Base-by-base conservation (phyloP, 2,329 filamentous ascomycete genomes). In the Verticillium nubilum region DNA sequence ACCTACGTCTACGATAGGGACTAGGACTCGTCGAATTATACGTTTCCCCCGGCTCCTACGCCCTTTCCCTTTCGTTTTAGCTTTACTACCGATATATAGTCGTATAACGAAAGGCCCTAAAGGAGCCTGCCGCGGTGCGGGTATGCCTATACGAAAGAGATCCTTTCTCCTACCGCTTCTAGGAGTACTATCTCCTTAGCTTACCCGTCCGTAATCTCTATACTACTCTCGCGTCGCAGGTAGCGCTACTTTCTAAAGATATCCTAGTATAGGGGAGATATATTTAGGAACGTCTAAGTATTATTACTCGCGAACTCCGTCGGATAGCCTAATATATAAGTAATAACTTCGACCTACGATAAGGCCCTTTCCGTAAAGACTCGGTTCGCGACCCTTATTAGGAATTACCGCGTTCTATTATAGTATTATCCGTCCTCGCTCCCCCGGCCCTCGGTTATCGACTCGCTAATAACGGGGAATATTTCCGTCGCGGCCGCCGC, bases 301-400 rank as follows among this genome's bases (percentile, higher is more conserved):
- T 25, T 13, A 15, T n/a, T 47, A 19, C 37, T 57, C 23, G 60
- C 25, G 54, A 60, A 62, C 5, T 62, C 60, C 4, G 52, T 54
- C 2, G 17, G 53, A 42, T 60, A 58, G n/a, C 61, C 59, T 9
- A 61, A 54, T 2, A 63, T 55, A 42, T 59, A 26, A 9, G 37
- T 52, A 29, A 54, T 15, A 5, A 63, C 61, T 29, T 63, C 59
- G 17, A 61, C 59, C 25, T 59, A 31, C 27, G 59, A 63, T 4
- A 63, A 52, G 5, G 53, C 54, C 27, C 59, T 47, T 27, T 60
- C 59, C 1, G 61, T 59, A 29, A 62, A 62, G 15, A 63, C 27
- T 9, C 59, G 57, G 19, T 63, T 63, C 15, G 59, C 59, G 2
- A 53, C 57, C 33, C 54, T 59, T 57, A 61, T 59, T 23, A 63